These are phyloP conservation scores for Colletotrichum truncatum DNA, from an alignment of 2,329 filamentous ascomycete species.

Conservation along the genomic window DNA sequence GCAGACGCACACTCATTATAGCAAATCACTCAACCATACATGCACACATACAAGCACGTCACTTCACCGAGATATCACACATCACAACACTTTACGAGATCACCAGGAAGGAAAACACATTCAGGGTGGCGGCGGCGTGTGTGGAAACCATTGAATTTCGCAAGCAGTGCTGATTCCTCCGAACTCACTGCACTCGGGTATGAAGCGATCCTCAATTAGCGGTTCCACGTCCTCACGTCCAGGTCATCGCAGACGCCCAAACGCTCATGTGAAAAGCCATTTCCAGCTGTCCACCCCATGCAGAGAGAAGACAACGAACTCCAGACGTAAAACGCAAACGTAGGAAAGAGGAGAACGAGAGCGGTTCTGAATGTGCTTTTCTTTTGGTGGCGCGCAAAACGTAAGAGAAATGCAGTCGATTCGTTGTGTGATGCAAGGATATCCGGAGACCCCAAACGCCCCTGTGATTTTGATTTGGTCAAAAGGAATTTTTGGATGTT, in stretches of 20 bases:
- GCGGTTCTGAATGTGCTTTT: slow-evolving; percentile 43
- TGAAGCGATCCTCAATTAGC: slow-evolving; percentile 72
- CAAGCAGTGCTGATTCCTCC: slow-evolving; percentile 60
- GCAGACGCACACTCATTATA: neutral
- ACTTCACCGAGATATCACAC: neutral
- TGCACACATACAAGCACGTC: neutral
- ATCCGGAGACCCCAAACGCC: slow-evolving; percentile 83
- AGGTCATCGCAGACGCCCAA: slow-evolving; percentile 46
- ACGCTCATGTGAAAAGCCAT: slow-evolving; percentile 66
- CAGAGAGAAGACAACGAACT: slow-evolving; percentile 44
- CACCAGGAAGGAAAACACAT: slow-evolving; percentile 3
- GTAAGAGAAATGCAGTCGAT: slow-evolving; percentile 42
- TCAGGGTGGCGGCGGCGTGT: neutral
- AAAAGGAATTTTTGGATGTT: slow-evolving; percentile 64
- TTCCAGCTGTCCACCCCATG: slow-evolving; percentile 68
- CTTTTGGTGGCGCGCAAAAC: slow-evolving; percentile 38
- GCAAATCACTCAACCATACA: neutral
- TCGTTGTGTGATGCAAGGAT: slow-evolving; percentile 71
- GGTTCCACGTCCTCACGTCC: slow-evolving; percentile 69
- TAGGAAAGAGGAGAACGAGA: slow-evolving; percentile 4
- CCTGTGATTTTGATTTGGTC: slow-evolving; percentile 58
- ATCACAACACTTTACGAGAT: neutral
- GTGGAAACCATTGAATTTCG: slow-evolving; percentile 68
- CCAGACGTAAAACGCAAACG: slow-evolving; percentile 10
- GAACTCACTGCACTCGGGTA: slow-evolving; percentile 62